Percentiles rank a stretch among this genome's conserved stretches.
Evolutionary conservation across 768 basidiomycete genomes (phyloP).

Genomic region (Obba rivulosa): DNA sequence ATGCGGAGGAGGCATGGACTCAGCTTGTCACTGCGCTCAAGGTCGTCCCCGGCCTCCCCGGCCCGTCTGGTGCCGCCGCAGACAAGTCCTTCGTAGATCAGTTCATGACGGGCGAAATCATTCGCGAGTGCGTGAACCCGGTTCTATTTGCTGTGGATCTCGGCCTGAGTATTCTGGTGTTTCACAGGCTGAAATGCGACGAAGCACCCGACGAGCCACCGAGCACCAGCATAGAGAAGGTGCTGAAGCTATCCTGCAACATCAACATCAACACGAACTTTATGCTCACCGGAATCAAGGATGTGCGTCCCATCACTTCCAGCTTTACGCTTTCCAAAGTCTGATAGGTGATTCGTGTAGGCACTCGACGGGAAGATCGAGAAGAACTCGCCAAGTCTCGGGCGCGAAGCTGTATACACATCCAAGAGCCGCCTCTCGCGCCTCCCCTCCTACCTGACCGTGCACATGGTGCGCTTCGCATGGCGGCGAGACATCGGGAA

Average conservation of each 20-base stretch:
- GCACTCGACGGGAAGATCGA: slow-evolving; percentile 82
- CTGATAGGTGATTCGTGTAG: slow-evolving; percentile 33
- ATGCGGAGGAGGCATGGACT: slow-evolving; percentile 89
- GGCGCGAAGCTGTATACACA: slow-evolving; percentile 75
- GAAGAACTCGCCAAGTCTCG: slow-evolving; percentile 76
- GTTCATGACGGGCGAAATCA: slow-evolving; percentile 74
- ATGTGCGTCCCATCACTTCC: slow-evolving; percentile 39
- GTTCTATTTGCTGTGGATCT: not conserved
- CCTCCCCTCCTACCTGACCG: slow-evolving; percentile 77
- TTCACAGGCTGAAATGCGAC: slow-evolving; percentile 68
- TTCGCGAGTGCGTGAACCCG: slow-evolving; percentile 48
- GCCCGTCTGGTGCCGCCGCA: slow-evolving; percentile 24
- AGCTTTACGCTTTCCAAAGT: slow-evolving; percentile 6
- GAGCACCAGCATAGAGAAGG: slow-evolving; percentile 58
- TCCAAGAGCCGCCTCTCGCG: slow-evolving; percentile 78
- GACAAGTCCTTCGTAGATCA: slow-evolving; percentile 61
- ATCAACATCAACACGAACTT: slow-evolving; percentile 85
- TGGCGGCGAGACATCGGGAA: slow-evolving; percentile 89
- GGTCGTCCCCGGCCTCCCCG: slow-evolving; percentile 50
- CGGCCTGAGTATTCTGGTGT: not conserved
- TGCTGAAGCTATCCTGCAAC: slow-evolving; percentile 90
- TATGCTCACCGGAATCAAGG: slow-evolving; percentile 80
- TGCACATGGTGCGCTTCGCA: slow-evolving; percentile 95
- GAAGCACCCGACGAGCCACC: slow-evolving; percentile 79
- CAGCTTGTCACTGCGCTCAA: slow-evolving; percentile 68